Base-by-base conservation (phyloP, 2,329 filamentous ascomycete species). In the Scolecobasidium constrictum region DNA sequence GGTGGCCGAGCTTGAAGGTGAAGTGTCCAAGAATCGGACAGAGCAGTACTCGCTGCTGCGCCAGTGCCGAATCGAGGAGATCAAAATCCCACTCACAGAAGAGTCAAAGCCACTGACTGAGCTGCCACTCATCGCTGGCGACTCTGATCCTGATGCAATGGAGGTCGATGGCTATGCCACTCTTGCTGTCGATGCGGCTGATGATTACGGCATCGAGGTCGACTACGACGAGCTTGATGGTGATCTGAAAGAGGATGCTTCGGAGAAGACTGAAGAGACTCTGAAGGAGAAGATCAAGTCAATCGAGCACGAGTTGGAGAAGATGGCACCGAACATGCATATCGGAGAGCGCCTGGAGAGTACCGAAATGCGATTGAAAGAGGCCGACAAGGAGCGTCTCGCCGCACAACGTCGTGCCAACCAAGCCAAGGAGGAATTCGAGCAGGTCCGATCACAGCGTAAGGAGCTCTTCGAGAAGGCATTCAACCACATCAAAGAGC, bases 291-390 rank as follows among this genome's bases (percentile, higher is more conserved):
- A 79, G 54, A 86, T 98, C 49, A 70, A 74, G 16, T 72, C 73
- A 20, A 72, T 98, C 7, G 79, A 80, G 35, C 68, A 73, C 22
- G 85, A 94, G 52, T 76, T 98, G 16, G 87, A 94, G 57, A 94
- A 94, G 63, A 81, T 96, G 62, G 88, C 92, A 48, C 92, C 92
- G 19, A 96, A 98, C 61, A 93, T 94, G 78, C 86, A 90, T 53
- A 92, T 90, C 6, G 86, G 88, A 62, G 87, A 96, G 57, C 84
- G 90, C 39, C 72, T 98, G 4, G 85, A 92, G 56, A 81, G 79
- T 17, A 88, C 94, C 6, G 84, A 94, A 60, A 75, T 78, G 40
- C 81, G 88, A 47, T 79, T 95, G 18, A 81, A 85, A 49, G 75
- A 81, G 46, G 90, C 86, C 1, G 88, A 95, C 53, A 79, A 85